Base-by-base conservation (phyloP, 805 yeast species). In the Lipomyces oligophaga region DNA sequence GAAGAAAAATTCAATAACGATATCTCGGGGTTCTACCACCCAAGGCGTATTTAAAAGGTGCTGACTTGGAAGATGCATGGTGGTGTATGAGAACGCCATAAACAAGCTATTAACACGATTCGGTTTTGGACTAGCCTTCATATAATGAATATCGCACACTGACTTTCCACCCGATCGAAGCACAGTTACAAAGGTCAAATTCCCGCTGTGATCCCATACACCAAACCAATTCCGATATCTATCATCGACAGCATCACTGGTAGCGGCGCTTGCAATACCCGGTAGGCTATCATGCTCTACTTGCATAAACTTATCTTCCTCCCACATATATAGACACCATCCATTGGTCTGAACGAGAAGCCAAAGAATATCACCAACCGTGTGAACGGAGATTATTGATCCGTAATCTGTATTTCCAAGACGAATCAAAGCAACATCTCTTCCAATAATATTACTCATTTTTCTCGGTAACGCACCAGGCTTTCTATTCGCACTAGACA, bases 261-360 rank as follows among this genome's bases (percentile, higher is more conserved):
- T 34, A 3, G 48, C 21, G 8, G 54, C 56, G 3, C 52, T 54
- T 2, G 35, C 30, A 25, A 52, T 43, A 11, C 37, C 43, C 15
- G 27, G 21, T 7, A 49, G 32, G 16, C 21, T 30, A 7, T 34
- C 42, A 15, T 33, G 33, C 15, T 32, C 20, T 22, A 52, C 41
- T 7, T 22, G 27, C 10, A 22, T 19, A 30, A 52, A 52, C 24
- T 34, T 27, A 41, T 52, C 56, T 27, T 44, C 56, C 30, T 52
- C 56, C 56, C 56, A 52, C 34, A 49, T 42, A 33, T 52, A 47
- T n/a, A 52, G 34, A 25, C 43, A 41, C 56, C 56, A 52, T n/a
- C 56, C 56, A 18, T 41, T 36, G 18, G 31, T 28, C 25, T 52
- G 56, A 6, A 44, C 24, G 15, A 49, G 26, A 22, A 52, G 45